A percentile compares a stretch with the other conserved stretches of the same genome.
phyloP scores from a whole-genome alignment of 2,329 filamentous ascomycete genomes.

The Graphiopsis chlorocephala region DNA sequence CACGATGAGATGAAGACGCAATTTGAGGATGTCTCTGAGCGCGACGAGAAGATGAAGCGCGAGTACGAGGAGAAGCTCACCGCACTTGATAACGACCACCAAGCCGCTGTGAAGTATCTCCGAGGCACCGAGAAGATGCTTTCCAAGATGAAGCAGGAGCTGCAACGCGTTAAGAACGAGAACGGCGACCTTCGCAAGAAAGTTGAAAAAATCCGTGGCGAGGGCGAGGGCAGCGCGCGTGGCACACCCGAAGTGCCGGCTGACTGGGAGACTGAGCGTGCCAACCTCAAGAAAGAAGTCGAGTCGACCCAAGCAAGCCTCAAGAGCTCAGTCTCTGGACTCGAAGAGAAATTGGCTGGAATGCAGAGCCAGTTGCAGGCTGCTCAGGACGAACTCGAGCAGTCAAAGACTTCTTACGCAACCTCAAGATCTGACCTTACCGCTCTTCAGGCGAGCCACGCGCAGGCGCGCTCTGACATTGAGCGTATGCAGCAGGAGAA shows the following conservation, averaged over 20 bases:
- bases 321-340: slow-evolving; percentile 59
- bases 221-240: slow-evolving; percentile 24
- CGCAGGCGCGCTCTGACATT: slow-evolving; percentile 62
- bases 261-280: slow-evolving; percentile 74
- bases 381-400: slow-evolving; percentile 66
- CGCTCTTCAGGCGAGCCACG: slow-evolving; percentile 41
- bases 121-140: slow-evolving; percentile 99
- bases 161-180: slow-evolving; percentile 85
- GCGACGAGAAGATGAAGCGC: slow-evolving; percentile 82
- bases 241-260: slow-evolving; percentile 47
- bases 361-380: slow-evolving; percentile 68
- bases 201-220: slow-evolving; percentile 48
- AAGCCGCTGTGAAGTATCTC: slow-evolving; percentile 96
- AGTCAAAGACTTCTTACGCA: slow-evolving; percentile 53
- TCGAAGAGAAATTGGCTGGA: slow-evolving; percentile 68
- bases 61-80: slow-evolving; percentile 89
- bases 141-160: slow-evolving; percentile 95
- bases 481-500: slow-evolving; percentile 85
- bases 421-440: slow-evolving; percentile 50
- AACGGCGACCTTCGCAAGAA: slow-evolving; percentile 81
- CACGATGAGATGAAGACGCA: slow-evolving; percentile 81
- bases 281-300: slow-evolving; percentile 65
- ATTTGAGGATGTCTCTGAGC: slow-evolving; percentile 73
- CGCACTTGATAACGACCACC: slow-evolving; percentile 94
- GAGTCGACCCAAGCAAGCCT: slow-evolving; percentile 68